Base-by-base conservation (phyloP, 129 eudicot genomes). In the Centaurea solstitialis region DNA sequence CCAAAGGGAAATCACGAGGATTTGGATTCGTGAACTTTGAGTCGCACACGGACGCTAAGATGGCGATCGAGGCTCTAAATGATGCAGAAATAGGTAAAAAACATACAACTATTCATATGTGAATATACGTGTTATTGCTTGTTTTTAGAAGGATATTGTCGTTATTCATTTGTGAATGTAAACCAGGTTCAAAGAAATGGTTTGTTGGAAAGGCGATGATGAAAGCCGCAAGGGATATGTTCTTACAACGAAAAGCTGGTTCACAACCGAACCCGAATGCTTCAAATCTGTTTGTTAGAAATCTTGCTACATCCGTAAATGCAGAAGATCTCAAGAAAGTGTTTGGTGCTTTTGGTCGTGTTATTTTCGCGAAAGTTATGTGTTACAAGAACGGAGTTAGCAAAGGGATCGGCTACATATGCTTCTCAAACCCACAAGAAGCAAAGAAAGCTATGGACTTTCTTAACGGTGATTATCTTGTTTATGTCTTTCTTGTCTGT, bases 121-220 rank as follows among this genome's bases (percentile, higher is more conserved):
- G 61, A 50, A 73, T 23, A 62, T 24, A 22, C 15, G 13, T 45
- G 21, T 6, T 81, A 61, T 47, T 30, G 40, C 22, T 66, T 74
- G 17, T 43, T 26, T 30, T 62, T 0, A 47, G 9, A 23, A 66
- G 47, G 70, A 30, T 43, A 33, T 47, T 65, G 8, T 22, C 5
- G 12, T 12, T 28, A 26, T 28, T 73, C 30, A 18, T 73, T 26
- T 64, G n/a, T 64, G 66, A 10, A 62, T 74, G 73, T 33, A 66
- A 50, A 71, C 50, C 75, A 88, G 92, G 88, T 76, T 80, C 86
- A 5, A 83, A 83, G 86, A 83, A 73, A 70, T 68, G 83, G 86
- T 83, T 72, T 74, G 89, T 88, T 9, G 86, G 84, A 77, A 80
- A 79, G 88, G 87, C 87, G 66, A 81, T 76, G 87, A 85, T 15